These are phyloP conservation scores for Vitis riparia DNA, from an alignment of 164 flowering plant genomes.

Conservation along the genomic window DNA sequence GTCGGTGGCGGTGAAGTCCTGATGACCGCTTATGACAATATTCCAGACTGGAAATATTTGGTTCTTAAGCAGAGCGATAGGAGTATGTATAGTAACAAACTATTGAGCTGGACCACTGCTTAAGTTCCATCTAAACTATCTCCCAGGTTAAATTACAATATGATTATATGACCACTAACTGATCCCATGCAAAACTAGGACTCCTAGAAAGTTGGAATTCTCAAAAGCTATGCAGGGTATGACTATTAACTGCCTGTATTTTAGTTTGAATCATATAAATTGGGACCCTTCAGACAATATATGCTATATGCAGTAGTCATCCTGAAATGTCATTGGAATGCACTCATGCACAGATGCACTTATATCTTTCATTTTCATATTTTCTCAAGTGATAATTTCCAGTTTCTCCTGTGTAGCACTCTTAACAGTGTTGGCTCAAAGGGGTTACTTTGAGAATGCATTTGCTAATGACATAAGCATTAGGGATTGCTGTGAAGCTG, in stretches of 20 bases:
- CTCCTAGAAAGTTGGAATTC: neutral
- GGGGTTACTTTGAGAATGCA: conserved; percentile 47
- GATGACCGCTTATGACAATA: neutral
- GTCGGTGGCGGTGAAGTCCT: neutral
- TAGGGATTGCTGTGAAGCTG: conserved; percentile 36
- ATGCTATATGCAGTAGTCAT: neutral
- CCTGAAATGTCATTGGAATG: neutral
- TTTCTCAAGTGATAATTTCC: conserved; percentile 1
- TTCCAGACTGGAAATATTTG: neutral
- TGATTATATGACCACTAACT: neutral
- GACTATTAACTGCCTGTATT: neutral
- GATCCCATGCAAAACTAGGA: neutral
- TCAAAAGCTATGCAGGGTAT: neutral
- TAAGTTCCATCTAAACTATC: neutral
- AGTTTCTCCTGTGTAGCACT: conserved; percentile 48
- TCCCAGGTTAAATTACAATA: neutral
- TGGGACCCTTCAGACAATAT: neutral
- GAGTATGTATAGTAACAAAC: neutral
- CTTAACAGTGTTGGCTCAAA: conserved; percentile 60
- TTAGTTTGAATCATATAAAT: neutral
- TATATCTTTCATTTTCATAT: neutral
- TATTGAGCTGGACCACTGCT: neutral
- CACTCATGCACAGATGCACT: neutral
- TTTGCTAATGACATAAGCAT: conserved; percentile 25
- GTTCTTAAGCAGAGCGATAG: neutral